Base-by-base conservation (phyloP, 2,329 filamentous ascomycete species). In the Ophiostoma sp. region DNA sequence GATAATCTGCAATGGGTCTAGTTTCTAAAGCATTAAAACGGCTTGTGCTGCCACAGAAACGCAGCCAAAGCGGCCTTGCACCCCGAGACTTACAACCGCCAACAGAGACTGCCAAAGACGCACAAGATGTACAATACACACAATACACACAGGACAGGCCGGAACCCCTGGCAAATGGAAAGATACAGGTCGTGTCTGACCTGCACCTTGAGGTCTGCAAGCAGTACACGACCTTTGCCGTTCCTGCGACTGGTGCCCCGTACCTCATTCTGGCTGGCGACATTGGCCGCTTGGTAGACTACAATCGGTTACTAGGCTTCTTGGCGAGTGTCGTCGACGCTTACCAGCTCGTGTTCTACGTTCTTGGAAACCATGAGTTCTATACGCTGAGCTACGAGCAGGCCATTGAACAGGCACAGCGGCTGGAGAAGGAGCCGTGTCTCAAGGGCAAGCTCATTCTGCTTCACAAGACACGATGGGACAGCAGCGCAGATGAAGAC, bases 251-350 rank as follows among this genome's bases (percentile, higher is more conserved):
- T 80, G 40, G 27, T 3, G 66, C 84, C 0, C 81, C 81, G 0
- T 79, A 81, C 69, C 78, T 88, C 1, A 83, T 83, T 0, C 78
- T 87, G 0, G 78, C 87, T 0, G 85, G 85, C n/a, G 84, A 87
- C 71, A 83, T 87, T 64, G 85, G 85, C 55, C 77, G 81, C 67
- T 77, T 82, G 63, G 72, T 78, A 16, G 78, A 80, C 1, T 81
- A 80, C 71, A 76, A 81, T 44, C 41, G 44, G 3, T 45, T 66
- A 8, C 45, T 58, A 7, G 67, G 55, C 0, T 87, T 87, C 72
- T 74, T 87, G 8, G 76, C 74, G 12, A 72, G 70, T 2, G 84
- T 86, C 70, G 78, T 86, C 2, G 38, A 44, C 1, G 75, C 79
- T 6, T 87, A 86, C 72, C 73, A 76, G 6, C 73, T 76, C 1